A percentile compares a stretch with the other conserved stretches of the same genome.
Evolutionary conservation across 305 asterid species (phyloP).

Genomic region (Fraxinus baroniana): DNA sequence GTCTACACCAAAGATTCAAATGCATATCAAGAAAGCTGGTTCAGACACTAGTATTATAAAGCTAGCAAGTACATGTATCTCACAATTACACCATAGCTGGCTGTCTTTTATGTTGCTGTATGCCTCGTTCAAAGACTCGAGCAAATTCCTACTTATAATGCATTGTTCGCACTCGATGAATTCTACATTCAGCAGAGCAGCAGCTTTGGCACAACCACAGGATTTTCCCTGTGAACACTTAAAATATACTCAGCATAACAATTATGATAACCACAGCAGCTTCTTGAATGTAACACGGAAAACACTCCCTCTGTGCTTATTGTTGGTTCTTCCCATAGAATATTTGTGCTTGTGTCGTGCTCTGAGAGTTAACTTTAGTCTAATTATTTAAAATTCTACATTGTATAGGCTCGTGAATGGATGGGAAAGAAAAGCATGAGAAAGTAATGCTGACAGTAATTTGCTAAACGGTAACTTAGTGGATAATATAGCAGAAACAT

Average conservation of each 20-base stretch:
- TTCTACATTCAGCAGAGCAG: background rate
- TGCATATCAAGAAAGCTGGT: background rate
- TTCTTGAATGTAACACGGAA: background rate
- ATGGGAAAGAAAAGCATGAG: conserved; percentile 12
- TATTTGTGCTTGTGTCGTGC: background rate
- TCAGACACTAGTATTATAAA: background rate
- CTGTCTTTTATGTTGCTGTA: background rate
- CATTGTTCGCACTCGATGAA: background rate
- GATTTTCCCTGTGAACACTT: background rate
- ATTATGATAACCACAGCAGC: background rate
- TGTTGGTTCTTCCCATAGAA: background rate
- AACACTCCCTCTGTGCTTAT: background rate
- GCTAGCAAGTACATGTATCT: background rate
- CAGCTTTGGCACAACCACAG: background rate
- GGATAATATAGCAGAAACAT: background rate
- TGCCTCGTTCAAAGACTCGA: background rate
- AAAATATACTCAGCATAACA: background rate
- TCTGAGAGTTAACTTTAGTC: background rate
- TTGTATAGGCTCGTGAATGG: background rate
- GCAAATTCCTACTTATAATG: background rate
- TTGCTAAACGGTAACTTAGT: background rate
- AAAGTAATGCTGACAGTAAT: background rate
- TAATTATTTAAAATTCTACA: background rate
- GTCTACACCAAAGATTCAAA: background rate
- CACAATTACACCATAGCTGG: background rate